Conservation (phyloP, 495 filamentous ascomycete genomes). For the Penicillium waksmanii region DNA sequence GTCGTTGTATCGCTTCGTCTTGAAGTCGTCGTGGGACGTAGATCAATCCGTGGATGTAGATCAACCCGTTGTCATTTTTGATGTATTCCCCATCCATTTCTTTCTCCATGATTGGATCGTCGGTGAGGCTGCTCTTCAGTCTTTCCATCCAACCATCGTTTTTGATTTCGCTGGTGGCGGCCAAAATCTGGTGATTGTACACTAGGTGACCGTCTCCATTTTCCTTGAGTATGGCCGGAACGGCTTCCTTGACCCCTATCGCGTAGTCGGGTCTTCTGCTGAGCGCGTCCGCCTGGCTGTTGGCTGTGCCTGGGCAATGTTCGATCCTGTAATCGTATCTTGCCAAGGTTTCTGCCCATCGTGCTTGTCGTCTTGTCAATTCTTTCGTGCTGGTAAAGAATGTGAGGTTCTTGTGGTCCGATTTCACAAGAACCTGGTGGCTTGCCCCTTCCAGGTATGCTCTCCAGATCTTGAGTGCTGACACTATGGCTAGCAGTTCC, state of each 20-base stretch:
- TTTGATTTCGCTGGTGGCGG: conserved; percentile 6
- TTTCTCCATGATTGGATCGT: background rate
- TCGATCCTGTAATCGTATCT: conserved; percentile 21
- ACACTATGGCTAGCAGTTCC: conserved; percentile 32
- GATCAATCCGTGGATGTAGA: conserved; percentile 16
- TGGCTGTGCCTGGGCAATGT: conserved; percentile 21
- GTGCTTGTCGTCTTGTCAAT: conserved; percentile 18
- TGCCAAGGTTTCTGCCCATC: conserved; percentile 16
- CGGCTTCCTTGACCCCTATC: conserved; percentile 9
- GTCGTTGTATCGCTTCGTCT: conserved; percentile 11
- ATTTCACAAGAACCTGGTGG: conserved; percentile 17
- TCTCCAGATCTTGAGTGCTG: conserved; percentile 31
- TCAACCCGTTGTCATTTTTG: conserved; percentile 9
- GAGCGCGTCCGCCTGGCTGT: conserved; percentile 14
- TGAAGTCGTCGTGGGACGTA: conserved; percentile 8
- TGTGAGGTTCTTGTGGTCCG: conserved; percentile 25
- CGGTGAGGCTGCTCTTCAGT: conserved; percentile 1
- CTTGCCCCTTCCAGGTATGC: conserved; percentile 23
- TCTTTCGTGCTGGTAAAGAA: conserved; percentile 25
- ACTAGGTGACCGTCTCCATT: conserved; percentile 12
- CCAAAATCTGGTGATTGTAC: conserved; percentile 10
- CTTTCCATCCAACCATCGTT: conserved; percentile 1
- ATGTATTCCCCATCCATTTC: background rate
- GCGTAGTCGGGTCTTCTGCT: conserved; percentile 21
- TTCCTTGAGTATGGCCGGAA: conserved; percentile 13